Evolutionary conservation across 257 asterid genomes (phyloP).

Genomic region (Solanum neorickii): DNA sequence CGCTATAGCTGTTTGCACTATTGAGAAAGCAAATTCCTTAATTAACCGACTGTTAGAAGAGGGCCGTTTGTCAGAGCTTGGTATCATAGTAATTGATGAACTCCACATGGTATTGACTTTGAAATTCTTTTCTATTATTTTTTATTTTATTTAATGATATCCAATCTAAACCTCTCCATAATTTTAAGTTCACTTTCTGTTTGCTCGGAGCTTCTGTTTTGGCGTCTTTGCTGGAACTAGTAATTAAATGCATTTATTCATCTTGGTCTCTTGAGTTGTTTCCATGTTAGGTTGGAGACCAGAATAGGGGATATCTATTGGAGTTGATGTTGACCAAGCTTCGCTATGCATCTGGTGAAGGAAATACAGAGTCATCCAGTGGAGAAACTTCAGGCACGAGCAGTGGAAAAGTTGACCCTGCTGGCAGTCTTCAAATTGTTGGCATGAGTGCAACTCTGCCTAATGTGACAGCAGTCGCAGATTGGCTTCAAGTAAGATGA

Average conservation of each 20-base stretch:
- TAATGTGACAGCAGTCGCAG: slow-evolving; percentile 89
- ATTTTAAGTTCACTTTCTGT: neutral
- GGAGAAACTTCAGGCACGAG: slow-evolving; percentile 86
- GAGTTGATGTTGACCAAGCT: slow-evolving; percentile 95
- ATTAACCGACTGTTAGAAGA: slow-evolving; percentile 81
- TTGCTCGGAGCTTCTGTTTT: neutral
- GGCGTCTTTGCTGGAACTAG: neutral
- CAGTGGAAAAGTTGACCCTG: slow-evolving; percentile 68
- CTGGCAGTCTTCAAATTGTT: slow-evolving; percentile 85
- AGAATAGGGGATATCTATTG: slow-evolving; percentile 89
- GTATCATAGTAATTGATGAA: slow-evolving; percentile 96
- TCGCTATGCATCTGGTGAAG: slow-evolving; percentile 95
- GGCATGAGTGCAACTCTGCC: slow-evolving; percentile 99
- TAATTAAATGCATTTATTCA: neutral
- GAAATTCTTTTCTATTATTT: neutral
- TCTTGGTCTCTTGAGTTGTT: neutral
- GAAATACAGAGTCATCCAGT: slow-evolving; percentile 68
- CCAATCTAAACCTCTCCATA: neutral
- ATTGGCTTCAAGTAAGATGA: slow-evolving; percentile 75
- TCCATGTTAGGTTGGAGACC: slow-evolving; percentile 83
- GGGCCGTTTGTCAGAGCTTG: slow-evolving; percentile 91
- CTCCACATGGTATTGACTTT: slow-evolving; percentile 80
- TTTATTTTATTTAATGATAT: neutral
- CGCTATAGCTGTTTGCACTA: slow-evolving; percentile 88
- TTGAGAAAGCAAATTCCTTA: slow-evolving; percentile 95